Percentiles rank a stretch among this genome's conserved stretches.
Evolutionary conservation across 148 eudicot species (phyloP).

Genomic region (Camellia granthamiana): DNA sequence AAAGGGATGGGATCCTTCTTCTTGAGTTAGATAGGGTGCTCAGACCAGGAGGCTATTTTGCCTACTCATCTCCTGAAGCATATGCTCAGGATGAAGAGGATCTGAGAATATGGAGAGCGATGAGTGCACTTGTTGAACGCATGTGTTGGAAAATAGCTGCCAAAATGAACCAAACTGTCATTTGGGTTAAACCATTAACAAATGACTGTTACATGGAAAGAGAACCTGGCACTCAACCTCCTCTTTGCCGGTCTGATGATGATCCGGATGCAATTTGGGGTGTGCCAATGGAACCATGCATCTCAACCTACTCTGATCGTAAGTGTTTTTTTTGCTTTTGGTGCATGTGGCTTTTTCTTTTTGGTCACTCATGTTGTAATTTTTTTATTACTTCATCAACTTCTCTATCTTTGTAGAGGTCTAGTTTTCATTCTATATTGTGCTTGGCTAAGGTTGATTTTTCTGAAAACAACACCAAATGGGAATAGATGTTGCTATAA

Average conservation of each 20-base stretch:
- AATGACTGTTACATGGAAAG: slow-evolving; percentile 92
- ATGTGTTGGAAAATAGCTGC: slow-evolving; percentile 99
- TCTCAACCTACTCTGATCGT: slow-evolving; percentile 92
- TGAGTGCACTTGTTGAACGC: slow-evolving; percentile 94
- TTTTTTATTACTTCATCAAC: not conserved
- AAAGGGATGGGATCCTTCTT: slow-evolving; percentile 93
- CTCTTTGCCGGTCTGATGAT: slow-evolving; percentile 77
- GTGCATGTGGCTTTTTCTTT: not conserved
- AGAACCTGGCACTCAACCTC: slow-evolving; percentile 83
- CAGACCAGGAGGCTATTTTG: slow-evolving; percentile 98
- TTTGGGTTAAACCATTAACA: slow-evolving; percentile 89
- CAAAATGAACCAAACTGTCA: slow-evolving; percentile 89
- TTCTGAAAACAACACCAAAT: not conserved
- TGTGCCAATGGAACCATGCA: slow-evolving; percentile 95
- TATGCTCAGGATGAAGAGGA: slow-evolving; percentile 99
- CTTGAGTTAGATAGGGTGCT: slow-evolving; percentile 91
- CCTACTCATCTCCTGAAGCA: slow-evolving; percentile 99
- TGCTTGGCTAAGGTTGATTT: not conserved
- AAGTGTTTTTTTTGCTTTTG: slow-evolving; percentile 35
- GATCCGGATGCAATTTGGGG: slow-evolving; percentile 92
- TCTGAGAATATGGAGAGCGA: slow-evolving; percentile 89
- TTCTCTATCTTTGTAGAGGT: not conserved
- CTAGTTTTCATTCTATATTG: not conserved
- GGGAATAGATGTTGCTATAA: no score
- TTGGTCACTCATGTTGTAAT: not conserved